Percentiles rank a stretch among this genome's conserved stretches.
phyloP scores from a whole-genome alignment of 2,329 filamentous ascomycete species.

The Pseudocercospora fuligena region DNA sequence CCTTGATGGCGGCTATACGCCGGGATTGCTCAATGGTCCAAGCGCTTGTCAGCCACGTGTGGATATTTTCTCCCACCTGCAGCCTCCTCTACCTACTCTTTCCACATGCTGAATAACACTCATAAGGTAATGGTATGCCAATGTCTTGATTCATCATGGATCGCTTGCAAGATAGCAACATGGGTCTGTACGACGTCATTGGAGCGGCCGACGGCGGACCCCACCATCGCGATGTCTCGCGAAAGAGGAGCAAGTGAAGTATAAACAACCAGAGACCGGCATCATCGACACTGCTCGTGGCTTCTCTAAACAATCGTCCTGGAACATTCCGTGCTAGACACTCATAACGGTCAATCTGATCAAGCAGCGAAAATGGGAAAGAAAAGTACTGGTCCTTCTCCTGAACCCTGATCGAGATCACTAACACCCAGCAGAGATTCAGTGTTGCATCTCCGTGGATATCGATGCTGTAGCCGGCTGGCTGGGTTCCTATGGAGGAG shows the following conservation, averaged over 20 bases:
- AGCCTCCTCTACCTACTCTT: not conserved
- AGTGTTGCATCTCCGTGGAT: conserved; percentile 58
- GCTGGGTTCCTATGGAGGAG: conserved; percentile 75
- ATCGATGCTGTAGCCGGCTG: conserved; percentile 78
- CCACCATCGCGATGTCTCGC: conserved; percentile 12
- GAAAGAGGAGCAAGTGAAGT: conserved; percentile 14
- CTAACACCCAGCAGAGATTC: conserved; percentile 32
- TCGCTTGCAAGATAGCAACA: not conserved
- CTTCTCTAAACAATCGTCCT: not conserved
- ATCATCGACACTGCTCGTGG: not conserved
- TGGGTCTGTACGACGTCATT: conserved; percentile 16
- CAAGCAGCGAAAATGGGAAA: conserved; percentile 12
- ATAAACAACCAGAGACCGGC: not conserved
- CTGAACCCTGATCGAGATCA: not conserved
- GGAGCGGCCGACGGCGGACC: conserved; percentile 10
- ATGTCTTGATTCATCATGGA: not conserved
- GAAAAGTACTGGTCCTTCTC: conserved; percentile 8
- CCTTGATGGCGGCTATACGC: not conserved
- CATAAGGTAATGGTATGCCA: not conserved
- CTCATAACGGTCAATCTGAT: too few relatives aligned
- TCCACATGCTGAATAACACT: not conserved
- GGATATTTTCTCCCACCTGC: not conserved
- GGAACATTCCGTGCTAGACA: not conserved
- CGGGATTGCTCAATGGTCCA: not conserved
- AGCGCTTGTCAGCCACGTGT: not conserved